Evolutionary conservation across 2,329 filamentous ascomycete species (phyloP), one percentile per base, ranked within the genome.

Genomic region (Rhinocladiella mackenziei): DNA sequence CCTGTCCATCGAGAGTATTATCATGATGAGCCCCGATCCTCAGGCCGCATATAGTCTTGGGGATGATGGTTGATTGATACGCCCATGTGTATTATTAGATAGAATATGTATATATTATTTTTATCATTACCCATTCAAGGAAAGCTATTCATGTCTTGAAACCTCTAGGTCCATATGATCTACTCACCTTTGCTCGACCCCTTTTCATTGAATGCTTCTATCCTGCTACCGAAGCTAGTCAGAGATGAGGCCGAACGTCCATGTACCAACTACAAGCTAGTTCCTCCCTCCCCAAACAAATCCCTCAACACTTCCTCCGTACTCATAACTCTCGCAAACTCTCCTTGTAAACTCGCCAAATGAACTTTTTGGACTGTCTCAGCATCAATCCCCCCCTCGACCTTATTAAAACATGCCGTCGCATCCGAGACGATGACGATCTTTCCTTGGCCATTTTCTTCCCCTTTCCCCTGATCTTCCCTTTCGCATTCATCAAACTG

Each of bases 311-410:
- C 62, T 37, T 68, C 62, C 23, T 59, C 57, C 5, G 69, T 68
- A 8, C 49, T 54, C 34, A 60, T 43, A 7, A 73, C 61, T 33
- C 66, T 61, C 2, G 67, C 68, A 62, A 74, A 74, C 52, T 74
- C 71, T 10, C 58, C 65, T 26, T 65, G 57, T 51, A 74, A 55
- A 45, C 69, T 74, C 4, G 65, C 70, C 33, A 73, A 51, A 31
- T 65, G 65, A 9, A 72, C 67, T 25, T 45, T 57, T 54, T 74
- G 72, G 26, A 74, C 59, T 3, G 64, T 69, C 52, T 74, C 69
- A 0, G 71, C 65, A 53, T 72, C 69, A 43, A 68, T 66, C 0
- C 54, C 63, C 2, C 62, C 62, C 53, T 70, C n/a, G n/a, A n/a
- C n/a, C n/a, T n/a, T 72, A 1, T 59, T 60, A 56, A 64, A 74